Conservation (phyloP, 108 stramenopile genomes). For the Cyclotella sp. region DNA sequence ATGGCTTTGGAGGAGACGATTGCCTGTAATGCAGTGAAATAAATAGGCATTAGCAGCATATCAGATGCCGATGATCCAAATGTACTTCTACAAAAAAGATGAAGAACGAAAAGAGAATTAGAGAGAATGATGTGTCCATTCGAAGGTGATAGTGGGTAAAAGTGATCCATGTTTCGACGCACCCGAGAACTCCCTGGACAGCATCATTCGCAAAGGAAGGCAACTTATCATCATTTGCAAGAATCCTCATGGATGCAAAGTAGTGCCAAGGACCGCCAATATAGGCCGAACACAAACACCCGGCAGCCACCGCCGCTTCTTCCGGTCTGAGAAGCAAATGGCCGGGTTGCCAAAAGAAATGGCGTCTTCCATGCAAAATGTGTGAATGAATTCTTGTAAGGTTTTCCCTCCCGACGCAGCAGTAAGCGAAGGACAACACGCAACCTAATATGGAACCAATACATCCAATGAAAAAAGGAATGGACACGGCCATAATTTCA, state of each 20-base stretch:
- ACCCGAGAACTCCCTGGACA: conserved; percentile 17
- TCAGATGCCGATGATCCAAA: conserved; percentile 40
- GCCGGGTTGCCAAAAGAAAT: conserved; percentile 30
- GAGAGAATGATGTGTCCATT: background rate
- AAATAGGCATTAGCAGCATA: conserved; percentile 37
- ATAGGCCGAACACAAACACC: conserved; percentile 36
- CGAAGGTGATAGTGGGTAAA: background rate
- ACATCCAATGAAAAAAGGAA: conserved; percentile 71
- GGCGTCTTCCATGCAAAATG: conserved; percentile 24
- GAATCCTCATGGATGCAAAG: conserved; percentile 27
- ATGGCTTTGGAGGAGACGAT: conserved; percentile 29
- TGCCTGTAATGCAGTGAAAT: conserved; percentile 11
- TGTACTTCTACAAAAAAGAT: conserved; percentile 14
- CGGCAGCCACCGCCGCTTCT: conserved; percentile 41
- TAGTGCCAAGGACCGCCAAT: conserved; percentile 39
- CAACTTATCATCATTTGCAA: conserved; percentile 14
- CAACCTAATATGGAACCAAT: conserved; percentile 74
- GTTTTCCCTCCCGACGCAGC: conserved; percentile 31
- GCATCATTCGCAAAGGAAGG: conserved; percentile 6
- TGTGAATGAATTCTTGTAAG: conserved; percentile 20
- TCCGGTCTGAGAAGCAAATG: conserved; percentile 24
- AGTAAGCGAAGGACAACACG: conserved; percentile 43
- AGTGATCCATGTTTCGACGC: background rate
- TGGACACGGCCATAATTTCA: conserved; percentile 37
- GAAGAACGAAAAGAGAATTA: background rate